A percentile compares a stretch with the other conserved stretches of the same genome.
Conservation (phyloP, 2,329 filamentous ascomycete genomes). For the Drechmeria coniospora region DNA sequence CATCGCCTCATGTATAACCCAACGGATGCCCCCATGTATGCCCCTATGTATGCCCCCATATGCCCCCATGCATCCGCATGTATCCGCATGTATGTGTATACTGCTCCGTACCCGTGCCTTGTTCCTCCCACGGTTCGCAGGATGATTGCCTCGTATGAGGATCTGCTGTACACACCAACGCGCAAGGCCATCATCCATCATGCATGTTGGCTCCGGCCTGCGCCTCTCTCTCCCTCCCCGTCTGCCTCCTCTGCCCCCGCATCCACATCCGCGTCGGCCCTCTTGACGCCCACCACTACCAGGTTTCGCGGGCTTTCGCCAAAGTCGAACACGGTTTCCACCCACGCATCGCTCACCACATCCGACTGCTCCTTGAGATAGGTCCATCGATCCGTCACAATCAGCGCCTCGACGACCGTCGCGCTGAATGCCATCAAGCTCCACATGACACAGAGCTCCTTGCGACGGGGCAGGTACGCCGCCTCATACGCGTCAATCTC, state of each 20-base stretch:
- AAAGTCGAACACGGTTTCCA: conserved; percentile 88
- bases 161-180: no score
- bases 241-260: not conserved
- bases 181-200: not conserved
- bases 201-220: not conserved
- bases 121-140: no score
- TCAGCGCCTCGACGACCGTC: conserved; percentile 72
- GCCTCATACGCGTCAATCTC: conserved; percentile 58
- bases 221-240: not conserved
- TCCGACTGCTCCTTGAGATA: conserved; percentile 67
- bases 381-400: conserved; percentile 80
- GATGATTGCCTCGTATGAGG: no score
- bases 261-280: conserved; percentile 19
- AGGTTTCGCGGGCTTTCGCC: conserved; percentile 72
- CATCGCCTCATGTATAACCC: no score
- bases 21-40: no score
- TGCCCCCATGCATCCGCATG: no score
- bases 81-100: no score
- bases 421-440: conserved; percentile 93
- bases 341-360: conserved; percentile 64
- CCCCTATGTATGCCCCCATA: no score
- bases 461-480: conserved; percentile 49
- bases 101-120: no score
- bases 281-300: conserved; percentile 84
- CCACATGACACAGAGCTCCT: conserved; percentile 80